A percentile compares a stretch with the other conserved stretches of the same genome.
phyloP scores from a whole-genome alignment of 2,329 filamentous ascomycete species.

The Berkeleyomyces basicola region DNA sequence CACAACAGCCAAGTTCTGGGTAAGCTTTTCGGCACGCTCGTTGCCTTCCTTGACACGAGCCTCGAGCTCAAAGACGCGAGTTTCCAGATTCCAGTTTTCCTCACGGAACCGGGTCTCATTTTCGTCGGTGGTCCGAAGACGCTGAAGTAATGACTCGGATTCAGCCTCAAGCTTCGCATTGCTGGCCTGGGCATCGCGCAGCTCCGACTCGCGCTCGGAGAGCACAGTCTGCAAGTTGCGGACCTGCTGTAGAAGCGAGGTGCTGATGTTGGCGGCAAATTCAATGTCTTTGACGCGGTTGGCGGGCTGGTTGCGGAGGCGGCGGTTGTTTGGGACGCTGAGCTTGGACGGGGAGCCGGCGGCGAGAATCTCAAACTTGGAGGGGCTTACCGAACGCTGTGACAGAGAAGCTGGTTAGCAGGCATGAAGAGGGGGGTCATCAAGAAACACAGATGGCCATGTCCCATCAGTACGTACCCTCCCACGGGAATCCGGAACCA shows the following conservation, averaged over 20 bases:
- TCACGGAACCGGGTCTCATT: conserved; percentile 95
- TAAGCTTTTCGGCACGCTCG: conserved; percentile 70
- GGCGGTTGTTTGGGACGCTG: conserved; percentile 56
- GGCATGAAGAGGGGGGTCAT: too few species aligned
- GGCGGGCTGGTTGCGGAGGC: conserved; percentile 75
- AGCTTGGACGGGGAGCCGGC: conserved; percentile 80
- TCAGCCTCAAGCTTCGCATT: conserved; percentile 72
- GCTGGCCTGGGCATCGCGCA: conserved; percentile 47
- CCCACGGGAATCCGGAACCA: conserved; percentile 34
- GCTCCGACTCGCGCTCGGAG: conserved; percentile 70
- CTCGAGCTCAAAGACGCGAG: conserved; percentile 70
- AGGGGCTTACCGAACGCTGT: conserved; percentile 53
- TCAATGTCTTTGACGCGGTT: conserved; percentile 90
- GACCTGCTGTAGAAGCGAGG: conserved; percentile 83
- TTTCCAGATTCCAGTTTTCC: conserved; percentile 96
- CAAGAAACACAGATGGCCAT: too few species aligned
- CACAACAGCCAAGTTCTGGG: conserved; percentile 50
- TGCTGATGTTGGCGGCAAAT: conserved; percentile 96
- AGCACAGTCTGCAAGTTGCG: conserved; percentile 75
- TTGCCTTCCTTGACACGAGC: conserved; percentile 56
- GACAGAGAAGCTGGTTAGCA: not conserved
- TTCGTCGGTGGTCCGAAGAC: conserved; percentile 71
- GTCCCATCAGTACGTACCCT: conserved; percentile 25
- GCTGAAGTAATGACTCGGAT: conserved; percentile 59
- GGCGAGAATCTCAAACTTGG: conserved; percentile 70